Evolutionary conservation across 2,329 filamentous ascomycete species (phyloP), one percentile per base, ranked within the genome.

Genomic region (Annulohypoxylon truncatum): DNA sequence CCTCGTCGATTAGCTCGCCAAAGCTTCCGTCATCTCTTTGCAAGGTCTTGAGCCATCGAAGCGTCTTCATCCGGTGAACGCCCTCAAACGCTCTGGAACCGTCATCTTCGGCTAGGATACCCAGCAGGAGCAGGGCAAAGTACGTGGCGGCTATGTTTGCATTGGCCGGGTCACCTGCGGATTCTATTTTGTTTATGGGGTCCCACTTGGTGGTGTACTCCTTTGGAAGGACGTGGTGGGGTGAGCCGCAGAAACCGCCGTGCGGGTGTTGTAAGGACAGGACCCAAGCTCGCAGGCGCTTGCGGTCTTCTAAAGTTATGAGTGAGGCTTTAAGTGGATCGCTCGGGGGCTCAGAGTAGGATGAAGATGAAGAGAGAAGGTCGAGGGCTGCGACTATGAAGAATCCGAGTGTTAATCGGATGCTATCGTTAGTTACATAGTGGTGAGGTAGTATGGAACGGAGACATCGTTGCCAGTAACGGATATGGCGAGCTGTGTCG

Each of bases 391-490:
- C 91, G 73, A 98, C 82, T 71, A 91, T 94, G 83, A 99, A 97
- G 82, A 91, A 97, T 71, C 89, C 94, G 58, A 98, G 88, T 4
- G 91, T 92, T 83, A 98, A 91, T 74, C 96, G 94, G 74, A 91
- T 95, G 72, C 93, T 93, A 81, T 99, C 96, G 78, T 92, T 96
- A 77, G 89, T 85, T 13, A 92, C 96, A 82, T 98, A 99, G 68
- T 88, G 85, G 47, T 89, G 86, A 0, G 96, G 96, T 5, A 99
- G 89, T 67, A 91, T 86, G 22, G 90, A 91, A 77, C 91, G 91
- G 70, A 96, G 86, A 78, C 95, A 97, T 76, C 94, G 90, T 71
- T 94, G 88, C 90, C 94, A 99, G 85, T 97, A 99, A 76, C 91
- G 93, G 77, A 96, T 83, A 78, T 99, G 96, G 61, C 85, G 86